Percentiles rank a stretch among this genome's conserved stretches.
Conservation (phyloP, 1,139 yeast genomes). For the Cylindricascospora bacillispora region DNA sequence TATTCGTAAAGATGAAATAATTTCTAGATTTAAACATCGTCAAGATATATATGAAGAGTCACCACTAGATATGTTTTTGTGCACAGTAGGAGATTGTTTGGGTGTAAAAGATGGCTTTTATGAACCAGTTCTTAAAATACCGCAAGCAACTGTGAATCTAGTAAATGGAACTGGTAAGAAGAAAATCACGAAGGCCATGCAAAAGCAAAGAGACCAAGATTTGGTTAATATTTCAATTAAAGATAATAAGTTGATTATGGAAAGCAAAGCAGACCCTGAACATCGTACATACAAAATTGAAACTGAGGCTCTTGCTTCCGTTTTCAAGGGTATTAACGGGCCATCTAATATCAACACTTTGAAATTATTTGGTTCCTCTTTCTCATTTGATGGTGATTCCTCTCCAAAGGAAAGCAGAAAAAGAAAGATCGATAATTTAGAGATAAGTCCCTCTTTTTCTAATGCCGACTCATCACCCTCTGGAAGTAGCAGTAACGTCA, state of each 20-base stretch:
- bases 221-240: slow-evolving; percentile 14
- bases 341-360: slow-evolving; percentile 9
- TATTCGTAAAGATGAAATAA: slow-evolving; percentile 20
- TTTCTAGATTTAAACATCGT: slow-evolving; percentile 24
- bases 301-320: slow-evolving; percentile 2
- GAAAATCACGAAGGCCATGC: slow-evolving; percentile 21
- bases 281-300: slow-evolving; percentile 2
- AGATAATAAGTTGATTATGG: slow-evolving; percentile 18
- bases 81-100: slow-evolving; percentile 24
- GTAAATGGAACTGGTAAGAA: slow-evolving; percentile 25
- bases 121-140: slow-evolving; percentile 18
- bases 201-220: slow-evolving; percentile 24
- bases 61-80: slow-evolving; percentile 22
- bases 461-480: slow-evolving; percentile 8
- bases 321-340: slow-evolving; percentile 13
- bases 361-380: slow-evolving; percentile 6
- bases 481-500: slow-evolving; percentile 10
- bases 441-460: slow-evolving; percentile 20
- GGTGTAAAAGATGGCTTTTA: slow-evolving; percentile 20
- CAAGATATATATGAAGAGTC: slow-evolving; percentile 23
- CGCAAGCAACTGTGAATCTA: slow-evolving; percentile 17
- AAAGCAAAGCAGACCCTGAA: slow-evolving; percentile 13
- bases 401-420: slow-evolving; percentile 10
- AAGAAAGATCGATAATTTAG: slow-evolving; percentile 19
- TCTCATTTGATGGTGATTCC: slow-evolving; percentile 2